Base-by-base conservation (phyloP, 345 rosid species). In the Syzygium grande region DNA sequence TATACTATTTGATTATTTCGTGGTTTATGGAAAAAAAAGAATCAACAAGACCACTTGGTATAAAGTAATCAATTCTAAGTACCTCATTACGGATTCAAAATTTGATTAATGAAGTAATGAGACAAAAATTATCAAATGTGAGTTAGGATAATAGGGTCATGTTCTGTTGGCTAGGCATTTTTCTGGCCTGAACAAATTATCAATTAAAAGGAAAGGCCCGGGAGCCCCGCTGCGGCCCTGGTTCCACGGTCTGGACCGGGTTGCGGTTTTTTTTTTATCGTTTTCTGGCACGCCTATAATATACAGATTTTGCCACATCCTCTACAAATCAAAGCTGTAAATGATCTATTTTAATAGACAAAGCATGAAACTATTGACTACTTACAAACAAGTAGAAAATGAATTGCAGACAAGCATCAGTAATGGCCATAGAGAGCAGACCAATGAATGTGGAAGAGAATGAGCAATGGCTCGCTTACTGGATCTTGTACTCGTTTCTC, bases 381-480 rank as follows among this genome's bases (percentile, higher is more conserved):
- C 13, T 25, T 51, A 84, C 85, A 25, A 84, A 84, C 55, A n/a
- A 7, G 8, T 27, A 41, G 13, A 9, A 9, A 73, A 73, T 49
- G 83, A 41, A 11, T 73, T 73, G 59, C 51, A 96, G 99, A 88
- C 95, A 95, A 86, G 98, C 98, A 14, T 96, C 98, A 9, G 95
- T 97, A 77, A 68, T 94, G 54, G 97, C 98, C 58, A 94, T 97
- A 90, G 99, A 96, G 90, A 95, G 93, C 77, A 86, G 95, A n/a
- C 85, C 94, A 9, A 94, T 90, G 90, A 52, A 29, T 34, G 61
- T 30, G 38, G 92, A 79, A 59, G 98, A 95, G 49, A 96, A 97
- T 59, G 92, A 97, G 86, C 99, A 97, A 90, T 97, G 99, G 99
- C 98, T 97, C 86, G 98, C 98, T 86, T 97, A 97, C 88, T 97